Conservation (phyloP, 1,139 yeast genomes). For the Blastobotrys apis region DNA sequence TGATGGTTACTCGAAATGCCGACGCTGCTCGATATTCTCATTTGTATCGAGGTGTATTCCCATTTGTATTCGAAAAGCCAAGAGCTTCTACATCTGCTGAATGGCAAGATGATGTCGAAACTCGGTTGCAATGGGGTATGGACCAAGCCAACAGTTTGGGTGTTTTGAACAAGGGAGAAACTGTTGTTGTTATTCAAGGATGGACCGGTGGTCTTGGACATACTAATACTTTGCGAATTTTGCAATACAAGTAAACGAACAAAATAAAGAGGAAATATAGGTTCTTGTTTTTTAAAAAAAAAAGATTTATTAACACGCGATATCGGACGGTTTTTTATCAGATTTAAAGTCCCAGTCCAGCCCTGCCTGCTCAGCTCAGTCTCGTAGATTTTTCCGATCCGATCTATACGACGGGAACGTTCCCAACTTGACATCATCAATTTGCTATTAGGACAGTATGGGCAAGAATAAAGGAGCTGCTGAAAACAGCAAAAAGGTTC, state of each 20-base stretch:
- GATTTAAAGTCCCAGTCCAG: too few species aligned
- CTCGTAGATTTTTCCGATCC: too few species aligned
- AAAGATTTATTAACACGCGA: too few species aligned
- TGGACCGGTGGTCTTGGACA: constrained; percentile 99
- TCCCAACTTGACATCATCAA: background rate
- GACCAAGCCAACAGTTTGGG: constrained; percentile 85
- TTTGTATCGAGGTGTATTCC: constrained; percentile 97
- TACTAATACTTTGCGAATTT: constrained; percentile 89
- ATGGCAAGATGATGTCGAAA: constrained; percentile 97
- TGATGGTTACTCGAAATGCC: constrained; percentile 96
- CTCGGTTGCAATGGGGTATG: constrained; percentile 91
- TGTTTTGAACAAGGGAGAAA: constrained; percentile 80
- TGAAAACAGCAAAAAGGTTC: constrained; percentile 53
- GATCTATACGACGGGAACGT: too few species aligned
- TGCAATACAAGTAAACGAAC: constrained; percentile 25
- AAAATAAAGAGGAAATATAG: too few species aligned
- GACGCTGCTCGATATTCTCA: constrained; percentile 93
- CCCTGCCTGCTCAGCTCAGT: too few species aligned
- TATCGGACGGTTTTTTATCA: too few species aligned
- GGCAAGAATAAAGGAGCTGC: constrained; percentile 50
- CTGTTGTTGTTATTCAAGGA: constrained; percentile 94
- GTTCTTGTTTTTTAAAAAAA: too few species aligned
- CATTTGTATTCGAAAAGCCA: constrained; percentile 73
- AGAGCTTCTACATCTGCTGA: constrained; percentile 52
- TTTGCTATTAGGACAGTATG: constrained; percentile 31